A percentile compares a stretch with the other conserved stretches of the same genome.
These are phyloP conservation scores for Epichloe festucae DNA, from an alignment of 2,329 filamentous ascomycete genomes.

Conservation along the genomic window DNA sequence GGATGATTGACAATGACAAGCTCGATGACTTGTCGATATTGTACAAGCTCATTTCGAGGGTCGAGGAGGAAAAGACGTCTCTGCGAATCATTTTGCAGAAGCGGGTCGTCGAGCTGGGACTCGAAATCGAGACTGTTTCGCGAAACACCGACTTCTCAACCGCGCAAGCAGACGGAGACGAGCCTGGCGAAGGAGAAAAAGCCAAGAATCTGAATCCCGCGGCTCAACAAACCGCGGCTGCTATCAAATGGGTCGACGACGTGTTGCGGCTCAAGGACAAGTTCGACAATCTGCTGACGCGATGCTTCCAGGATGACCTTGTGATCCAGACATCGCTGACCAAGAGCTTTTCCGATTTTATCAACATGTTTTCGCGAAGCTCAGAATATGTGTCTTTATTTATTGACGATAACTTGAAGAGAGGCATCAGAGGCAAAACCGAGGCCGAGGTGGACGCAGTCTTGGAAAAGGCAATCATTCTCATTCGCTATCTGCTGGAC, in stretches of 20 bases:
- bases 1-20: constrained; percentile 87
- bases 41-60: constrained; percentile 64
- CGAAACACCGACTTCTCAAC: constrained; percentile 41
- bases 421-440: constrained; percentile 84
- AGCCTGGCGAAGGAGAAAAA: constrained; percentile 30
- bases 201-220: constrained; percentile 29
- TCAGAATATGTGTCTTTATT: constrained; percentile 93
- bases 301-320: constrained; percentile 63
- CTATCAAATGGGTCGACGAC: constrained; percentile 91
- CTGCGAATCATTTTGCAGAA: constrained; percentile 59
- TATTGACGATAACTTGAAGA: constrained; percentile 92
- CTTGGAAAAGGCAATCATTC: constrained; percentile 76
- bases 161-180: constrained; percentile 29
- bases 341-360: constrained; percentile 81
- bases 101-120: constrained; percentile 66
- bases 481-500: constrained; percentile 79
- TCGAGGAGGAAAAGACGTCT: constrained; percentile 60
- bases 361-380: constrained; percentile 75
- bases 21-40: constrained; percentile 66
- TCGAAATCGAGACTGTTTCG: constrained; percentile 63
- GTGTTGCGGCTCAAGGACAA: constrained; percentile 76
- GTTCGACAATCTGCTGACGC: constrained; percentile 67
- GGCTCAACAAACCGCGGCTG: constrained; percentile 73
- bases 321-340: constrained; percentile 71
- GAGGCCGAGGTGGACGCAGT: constrained; percentile 75